Evolutionary conservation across 495 filamentous ascomycete genomes (phyloP).

Genomic region (Hamigera avellanea): DNA sequence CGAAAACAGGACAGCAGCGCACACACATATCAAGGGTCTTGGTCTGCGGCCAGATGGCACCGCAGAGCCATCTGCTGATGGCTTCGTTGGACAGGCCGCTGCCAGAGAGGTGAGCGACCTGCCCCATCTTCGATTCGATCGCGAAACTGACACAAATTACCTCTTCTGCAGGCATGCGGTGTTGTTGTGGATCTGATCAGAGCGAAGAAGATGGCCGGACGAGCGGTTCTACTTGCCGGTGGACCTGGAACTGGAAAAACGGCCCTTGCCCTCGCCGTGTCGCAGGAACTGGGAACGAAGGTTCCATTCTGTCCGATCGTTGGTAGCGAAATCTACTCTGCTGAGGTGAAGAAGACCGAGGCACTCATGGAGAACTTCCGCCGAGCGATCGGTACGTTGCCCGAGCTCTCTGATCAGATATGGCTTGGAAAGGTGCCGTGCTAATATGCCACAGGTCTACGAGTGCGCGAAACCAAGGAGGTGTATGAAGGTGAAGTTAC

Average conservation of each 20-base stretch:
- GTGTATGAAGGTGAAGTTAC: constrained; percentile 97
- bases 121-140: not conserved
- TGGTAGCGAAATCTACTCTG: constrained; percentile 91
- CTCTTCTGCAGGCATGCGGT: constrained; percentile 62
- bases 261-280: constrained; percentile 84
- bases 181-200: constrained; percentile 90
- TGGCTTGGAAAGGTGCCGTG: not conserved
- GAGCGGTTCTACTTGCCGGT: constrained; percentile 85
- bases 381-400: constrained; percentile 67
- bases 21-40: constrained; percentile 93
- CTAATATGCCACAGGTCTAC: constrained; percentile 43
- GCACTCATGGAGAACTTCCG: constrained; percentile 98
- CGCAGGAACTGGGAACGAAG: constrained; percentile 90
- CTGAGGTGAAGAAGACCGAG: constrained; percentile 98
- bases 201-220: constrained; percentile 91
- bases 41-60: constrained; percentile 73
- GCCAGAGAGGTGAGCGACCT: constrained; percentile 62
- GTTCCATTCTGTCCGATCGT: constrained; percentile 97
- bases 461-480: constrained; percentile 95
- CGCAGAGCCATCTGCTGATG: constrained; percentile 62
- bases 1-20: constrained; percentile 89
- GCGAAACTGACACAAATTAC: constrained; percentile 5
- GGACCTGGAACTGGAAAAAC: constrained; percentile 95
- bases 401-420: not conserved
- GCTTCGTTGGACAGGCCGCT: constrained; percentile 79